Evolutionary conservation across 2,329 filamentous ascomycete species (phyloP), one percentile per base, ranked within the genome.

Genomic region (Nothophoma quercina): DNA sequence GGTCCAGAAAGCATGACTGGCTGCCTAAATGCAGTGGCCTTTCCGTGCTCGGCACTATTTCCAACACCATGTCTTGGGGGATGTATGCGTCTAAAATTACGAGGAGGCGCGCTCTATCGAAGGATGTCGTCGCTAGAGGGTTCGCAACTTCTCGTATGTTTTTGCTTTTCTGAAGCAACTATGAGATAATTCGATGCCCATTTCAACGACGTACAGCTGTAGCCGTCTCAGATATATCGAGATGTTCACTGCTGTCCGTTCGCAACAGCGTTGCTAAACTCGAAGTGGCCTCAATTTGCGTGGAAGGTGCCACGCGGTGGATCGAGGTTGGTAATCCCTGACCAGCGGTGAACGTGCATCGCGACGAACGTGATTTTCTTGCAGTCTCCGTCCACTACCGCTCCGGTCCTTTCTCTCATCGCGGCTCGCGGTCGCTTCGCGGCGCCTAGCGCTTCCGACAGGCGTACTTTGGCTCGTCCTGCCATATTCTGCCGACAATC

Each of bases 191-290:
- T 19, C 19, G 32, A 46, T 32, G 36, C 46, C 40, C 45, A 49
- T 55, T 55, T 35, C 44, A 44, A 55, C 59, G 40, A 58, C 30
- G 44, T 35, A 50, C 40, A 47, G 56, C 49, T 55, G 55, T 63
- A 51, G 58, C 36, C 26, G 63, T 64, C 60, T 66, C 63, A 66
- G 36, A 39, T 64, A 63, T 52, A 64, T 55, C 51, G 44, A 48
- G 23, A 49, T 38, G 32, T 34, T 35, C 35, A 23, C 47, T 56
- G 22, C 30, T 39, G 38, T 36, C 57, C 29, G 59, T 54, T 53
- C 32, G 48, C 51, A 59, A 55, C 54, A 54, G 41, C 52, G 22
- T 44, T 50, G 36, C 63, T 64, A 64, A 44, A 28, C 50, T 48
- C 23, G n/a, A 48, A 43, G 4, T 15, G 43, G 52, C 28, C 41